phyloP scores from a whole-genome alignment of 345 rosid genomes.

The Excoecaria agallocha region DNA sequence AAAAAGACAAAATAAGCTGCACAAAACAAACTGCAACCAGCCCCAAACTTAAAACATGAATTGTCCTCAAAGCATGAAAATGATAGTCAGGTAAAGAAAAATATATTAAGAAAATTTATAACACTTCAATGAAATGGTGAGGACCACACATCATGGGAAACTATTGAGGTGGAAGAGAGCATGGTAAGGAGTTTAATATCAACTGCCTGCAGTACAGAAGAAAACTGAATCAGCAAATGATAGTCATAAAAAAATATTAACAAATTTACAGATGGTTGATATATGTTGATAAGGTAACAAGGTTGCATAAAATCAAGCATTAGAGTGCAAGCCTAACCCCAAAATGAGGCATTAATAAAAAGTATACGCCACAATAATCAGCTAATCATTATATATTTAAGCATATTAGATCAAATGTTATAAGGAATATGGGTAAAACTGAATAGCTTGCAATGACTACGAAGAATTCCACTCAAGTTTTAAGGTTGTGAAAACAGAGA shows the following conservation, averaged over 20 bases:
- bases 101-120: too few species aligned
- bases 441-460: background rate
- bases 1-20: too few species aligned
- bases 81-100: too few species aligned
- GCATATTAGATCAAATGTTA: background rate
- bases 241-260: background rate
- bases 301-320: background rate
- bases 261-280: background rate
- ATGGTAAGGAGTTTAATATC: conserved; percentile 90
- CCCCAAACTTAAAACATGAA: too few species aligned
- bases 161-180: too few species aligned
- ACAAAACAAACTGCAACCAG: too few species aligned
- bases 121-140: too few species aligned
- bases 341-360: background rate
- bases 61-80: too few species aligned
- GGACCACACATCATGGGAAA: too few species aligned
- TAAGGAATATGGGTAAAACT: background rate
- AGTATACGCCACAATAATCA: background rate
- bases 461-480: background rate
- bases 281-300: background rate
- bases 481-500: background rate
- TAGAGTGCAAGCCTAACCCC: background rate
- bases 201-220: conserved; percentile 66
- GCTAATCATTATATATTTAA: background rate
- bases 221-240: conserved; percentile 1